A percentile compares a stretch with the other conserved stretches of the same genome.
Conservation (phyloP, 2,329 filamentous ascomycete species). For the Penicillium sp. region DNA sequence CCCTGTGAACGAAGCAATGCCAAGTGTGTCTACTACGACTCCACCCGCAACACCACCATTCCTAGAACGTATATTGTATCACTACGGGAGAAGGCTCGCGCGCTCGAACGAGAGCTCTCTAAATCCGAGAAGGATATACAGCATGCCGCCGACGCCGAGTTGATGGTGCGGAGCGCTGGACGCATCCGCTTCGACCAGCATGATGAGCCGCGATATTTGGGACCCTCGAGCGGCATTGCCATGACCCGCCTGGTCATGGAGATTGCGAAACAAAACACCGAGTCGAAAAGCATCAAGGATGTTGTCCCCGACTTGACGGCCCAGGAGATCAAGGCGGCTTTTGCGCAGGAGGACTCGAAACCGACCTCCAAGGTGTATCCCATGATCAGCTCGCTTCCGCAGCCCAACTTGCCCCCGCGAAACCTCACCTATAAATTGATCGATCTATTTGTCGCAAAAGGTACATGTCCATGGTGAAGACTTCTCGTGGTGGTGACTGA, state of each 20-base stretch:
- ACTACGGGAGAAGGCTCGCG: slow-evolving; percentile 78
- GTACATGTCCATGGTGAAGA: slow-evolving; percentile 45
- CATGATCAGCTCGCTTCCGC: slow-evolving; percentile 79
- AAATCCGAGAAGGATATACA: slow-evolving; percentile 73
- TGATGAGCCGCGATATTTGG: slow-evolving; percentile 85
- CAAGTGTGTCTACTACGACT: slow-evolving; percentile 92
- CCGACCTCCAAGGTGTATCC: slow-evolving; percentile 79
- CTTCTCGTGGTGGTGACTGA: slow-evolving; percentile 14
- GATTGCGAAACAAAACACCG: slow-evolving; percentile 87
- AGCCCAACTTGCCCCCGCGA: slow-evolving; percentile 67
- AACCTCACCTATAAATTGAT: slow-evolving; percentile 72
- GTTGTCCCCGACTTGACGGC: slow-evolving; percentile 73
- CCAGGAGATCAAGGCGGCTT: slow-evolving; percentile 64
- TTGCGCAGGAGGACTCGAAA: slow-evolving; percentile 60
- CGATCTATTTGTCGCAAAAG: slow-evolving; percentile 80
- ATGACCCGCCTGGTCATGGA: slow-evolving; percentile 96
- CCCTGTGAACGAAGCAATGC: slow-evolving; percentile 91
- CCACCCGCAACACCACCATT: slow-evolving; percentile 77
- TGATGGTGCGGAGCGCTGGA: slow-evolving; percentile 80
- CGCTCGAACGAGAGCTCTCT: slow-evolving; percentile 74
- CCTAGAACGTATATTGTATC: slow-evolving; percentile 88
- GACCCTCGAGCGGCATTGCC: slow-evolving; percentile 89
- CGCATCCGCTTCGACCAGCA: slow-evolving; percentile 78
- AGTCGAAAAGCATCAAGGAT: slow-evolving; percentile 85
- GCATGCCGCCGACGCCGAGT: slow-evolving; percentile 66